Conservation (phyloP, 2,329 filamentous ascomycete species). For the Penicillium sp. region DNA sequence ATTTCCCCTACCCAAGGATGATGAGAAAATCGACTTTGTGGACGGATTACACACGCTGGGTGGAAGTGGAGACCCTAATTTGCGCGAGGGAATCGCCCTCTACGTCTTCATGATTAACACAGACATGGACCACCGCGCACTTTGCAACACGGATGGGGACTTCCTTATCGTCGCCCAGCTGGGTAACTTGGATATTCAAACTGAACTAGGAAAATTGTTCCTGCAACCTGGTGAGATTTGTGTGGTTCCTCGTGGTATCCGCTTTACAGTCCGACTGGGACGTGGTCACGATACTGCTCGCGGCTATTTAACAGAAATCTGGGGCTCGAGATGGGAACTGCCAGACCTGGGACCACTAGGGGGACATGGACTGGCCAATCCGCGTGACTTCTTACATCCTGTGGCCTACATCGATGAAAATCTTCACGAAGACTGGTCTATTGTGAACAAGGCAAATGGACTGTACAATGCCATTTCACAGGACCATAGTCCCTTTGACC, state of each 20-base stretch:
- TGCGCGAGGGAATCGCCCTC: slow-evolving; percentile 53
- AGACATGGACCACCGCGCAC: slow-evolving; percentile 54
- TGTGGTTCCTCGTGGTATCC: not conserved
- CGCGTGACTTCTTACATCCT: slow-evolving; percentile 62
- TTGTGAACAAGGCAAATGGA: slow-evolving; percentile 62
- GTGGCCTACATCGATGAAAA: slow-evolving; percentile 57
- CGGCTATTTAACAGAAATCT: not conserved
- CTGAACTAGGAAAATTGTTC: slow-evolving; percentile 55
- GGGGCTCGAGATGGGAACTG: not conserved
- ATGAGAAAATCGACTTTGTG: slow-evolving; percentile 56
- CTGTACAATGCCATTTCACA: slow-evolving; percentile 58
- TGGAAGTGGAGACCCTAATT: slow-evolving; percentile 54
- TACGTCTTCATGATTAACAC: slow-evolving; percentile 57
- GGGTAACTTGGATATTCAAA: slow-evolving; percentile 63
- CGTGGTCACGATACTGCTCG: not conserved
- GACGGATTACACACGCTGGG: slow-evolving; percentile 55
- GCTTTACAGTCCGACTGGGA: not conserved
- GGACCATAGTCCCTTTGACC: slow-evolving; percentile 64
- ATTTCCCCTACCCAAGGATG: slow-evolving; percentile 49
- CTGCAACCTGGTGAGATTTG: not conserved
- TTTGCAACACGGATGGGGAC: slow-evolving; percentile 63
- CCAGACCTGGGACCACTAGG: slow-evolving; percentile 65
- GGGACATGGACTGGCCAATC: slow-evolving; percentile 64
- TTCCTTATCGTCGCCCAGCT: slow-evolving; percentile 63
- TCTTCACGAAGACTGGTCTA: slow-evolving; percentile 51